phyloP scores from a whole-genome alignment of 768 basidiomycete species.

The Candolleomyces aberdarensis region DNA sequence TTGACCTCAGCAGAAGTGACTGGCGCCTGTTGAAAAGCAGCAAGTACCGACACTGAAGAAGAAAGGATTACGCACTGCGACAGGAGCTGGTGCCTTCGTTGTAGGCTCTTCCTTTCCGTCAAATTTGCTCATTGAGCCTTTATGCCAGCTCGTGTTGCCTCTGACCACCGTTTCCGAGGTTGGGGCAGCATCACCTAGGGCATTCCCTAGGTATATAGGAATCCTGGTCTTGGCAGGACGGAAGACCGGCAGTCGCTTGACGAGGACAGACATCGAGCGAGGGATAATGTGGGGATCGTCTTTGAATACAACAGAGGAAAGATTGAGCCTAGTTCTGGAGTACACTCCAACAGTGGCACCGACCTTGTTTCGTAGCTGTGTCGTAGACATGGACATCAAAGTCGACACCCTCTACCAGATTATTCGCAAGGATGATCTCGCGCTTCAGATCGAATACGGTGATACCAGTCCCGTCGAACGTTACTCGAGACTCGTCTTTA shows the following conservation, averaged over 20 bases:
- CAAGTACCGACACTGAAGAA: slow-evolving; percentile 4
- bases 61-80: slow-evolving; percentile 21
- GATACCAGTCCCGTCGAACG: slow-evolving; percentile 98
- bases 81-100: slow-evolving; percentile 14
- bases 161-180: slow-evolving; percentile 47
- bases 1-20: slow-evolving; percentile 46
- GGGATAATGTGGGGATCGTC: slow-evolving; percentile 92
- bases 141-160: slow-evolving; percentile 53
- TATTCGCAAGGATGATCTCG: slow-evolving; percentile 96
- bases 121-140: slow-evolving; percentile 83
- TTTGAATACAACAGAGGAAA: slow-evolving; percentile 51
- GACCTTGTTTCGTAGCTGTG: slow-evolving; percentile 86
- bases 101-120: slow-evolving; percentile 72
- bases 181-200: slow-evolving; percentile 34
- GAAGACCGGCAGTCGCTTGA: slow-evolving; percentile 82
- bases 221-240: slow-evolving; percentile 83
- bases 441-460: slow-evolving; percentile 99
- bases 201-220: slow-evolving; percentile 65
- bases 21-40: slow-evolving; percentile 14
- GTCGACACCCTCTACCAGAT: slow-evolving; percentile 93
- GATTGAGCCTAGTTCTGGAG: slow-evolving; percentile 8
- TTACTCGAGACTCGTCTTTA: slow-evolving; percentile 93
- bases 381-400: slow-evolving; percentile 93
- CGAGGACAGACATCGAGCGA: slow-evolving; percentile 90
- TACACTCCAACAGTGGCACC: slow-evolving; percentile 6